These are phyloP conservation scores for Orbilia quercus DNA, from an alignment of 2,329 filamentous ascomycete species.

Conservation along the genomic window DNA sequence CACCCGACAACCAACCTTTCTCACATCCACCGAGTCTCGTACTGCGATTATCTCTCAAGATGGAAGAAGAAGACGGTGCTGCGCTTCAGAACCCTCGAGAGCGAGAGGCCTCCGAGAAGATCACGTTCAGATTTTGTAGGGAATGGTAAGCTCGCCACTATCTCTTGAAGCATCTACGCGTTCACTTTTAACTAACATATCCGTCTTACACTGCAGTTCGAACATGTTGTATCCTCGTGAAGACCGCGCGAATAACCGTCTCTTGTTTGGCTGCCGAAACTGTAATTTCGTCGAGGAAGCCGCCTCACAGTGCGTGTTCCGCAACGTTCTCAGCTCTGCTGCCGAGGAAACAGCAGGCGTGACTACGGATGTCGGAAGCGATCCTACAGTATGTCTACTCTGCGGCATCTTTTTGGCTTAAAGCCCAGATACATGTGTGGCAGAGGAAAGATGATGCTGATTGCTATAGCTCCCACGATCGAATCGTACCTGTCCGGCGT, in stretches of 20 bases:
- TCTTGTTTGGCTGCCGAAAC: constrained; percentile 95
- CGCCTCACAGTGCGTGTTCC: constrained; percentile 89
- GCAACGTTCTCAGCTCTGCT: constrained; percentile 90
- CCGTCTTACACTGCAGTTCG: constrained; percentile 69
- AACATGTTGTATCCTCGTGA: constrained; percentile 99
- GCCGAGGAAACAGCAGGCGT: constrained; percentile 96
- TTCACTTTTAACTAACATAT: constrained; percentile 25
- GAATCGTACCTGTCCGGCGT: constrained; percentile 84
- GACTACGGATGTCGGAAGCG: constrained; percentile 94
- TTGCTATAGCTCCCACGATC: constrained; percentile 84
- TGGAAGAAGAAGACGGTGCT: constrained; percentile 50
- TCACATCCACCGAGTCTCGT: constrained; percentile 44
- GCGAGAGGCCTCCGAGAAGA: constrained; percentile 71
- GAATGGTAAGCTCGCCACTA: constrained; percentile 75
- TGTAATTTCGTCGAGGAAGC: constrained; percentile 92
- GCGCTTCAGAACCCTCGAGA: constrained; percentile 54
- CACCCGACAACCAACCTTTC: constrained; percentile 40
- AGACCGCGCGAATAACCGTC: constrained; percentile 80
- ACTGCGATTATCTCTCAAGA: neutral
- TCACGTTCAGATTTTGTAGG: constrained; percentile 96
- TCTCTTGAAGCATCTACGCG: neutral
- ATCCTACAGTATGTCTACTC: constrained; percentile 90
- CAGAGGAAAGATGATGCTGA: constrained; percentile 57
- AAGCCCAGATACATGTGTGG: too few species aligned
- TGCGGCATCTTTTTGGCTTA: constrained; percentile 7